A percentile compares a stretch with the other conserved stretches of the same genome.
phyloP scores from a whole-genome alignment of 1,284 basidiomycete species.

The Ustilago lituana region DNA sequence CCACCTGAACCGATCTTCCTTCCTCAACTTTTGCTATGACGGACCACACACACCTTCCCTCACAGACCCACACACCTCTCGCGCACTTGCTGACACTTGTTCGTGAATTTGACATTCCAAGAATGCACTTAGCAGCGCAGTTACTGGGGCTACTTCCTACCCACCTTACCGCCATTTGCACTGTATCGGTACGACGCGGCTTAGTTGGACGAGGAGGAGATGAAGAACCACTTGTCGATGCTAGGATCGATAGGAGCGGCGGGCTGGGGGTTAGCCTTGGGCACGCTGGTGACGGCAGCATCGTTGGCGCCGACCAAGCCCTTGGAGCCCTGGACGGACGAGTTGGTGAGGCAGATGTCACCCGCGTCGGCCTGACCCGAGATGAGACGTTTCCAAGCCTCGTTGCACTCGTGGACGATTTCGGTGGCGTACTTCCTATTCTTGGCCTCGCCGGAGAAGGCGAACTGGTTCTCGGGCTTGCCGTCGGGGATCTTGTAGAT shows the following conservation, averaged over 20 bases:
- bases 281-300: slow-evolving; percentile 75
- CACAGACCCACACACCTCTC: too few species aligned
- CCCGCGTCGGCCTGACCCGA: slow-evolving; percentile 73
- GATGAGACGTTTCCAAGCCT: slow-evolving; percentile 96
- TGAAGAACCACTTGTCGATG: slow-evolving; percentile 68
- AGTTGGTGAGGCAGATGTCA: slow-evolving; percentile 70
- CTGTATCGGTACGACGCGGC: too few species aligned
- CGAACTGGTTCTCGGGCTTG: slow-evolving; percentile 98
- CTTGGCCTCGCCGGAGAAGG: slow-evolving; percentile 99
- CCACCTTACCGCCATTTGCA: too few species aligned
- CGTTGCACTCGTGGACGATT: slow-evolving; percentile 98
- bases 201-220: slow-evolving; percentile 51
- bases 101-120: too few species aligned
- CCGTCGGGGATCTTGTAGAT: slow-evolving; percentile 98
- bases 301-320: slow-evolving; percentile 75
- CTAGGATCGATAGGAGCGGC: slow-evolving; percentile 66
- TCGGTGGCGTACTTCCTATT: slow-evolving; percentile 96
- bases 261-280: slow-evolving; percentile 74
- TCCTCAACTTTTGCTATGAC: too few species aligned
- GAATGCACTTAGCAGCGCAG: too few species aligned
- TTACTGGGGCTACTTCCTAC: too few species aligned
- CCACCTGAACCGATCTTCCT: too few species aligned
- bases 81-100: too few species aligned
- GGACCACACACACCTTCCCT: too few species aligned
- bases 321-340: slow-evolving; percentile 78